Base-by-base conservation (phyloP, 1,284 basidiomycete genomes). In the Apiotrichum akiyoshidainum region DNA sequence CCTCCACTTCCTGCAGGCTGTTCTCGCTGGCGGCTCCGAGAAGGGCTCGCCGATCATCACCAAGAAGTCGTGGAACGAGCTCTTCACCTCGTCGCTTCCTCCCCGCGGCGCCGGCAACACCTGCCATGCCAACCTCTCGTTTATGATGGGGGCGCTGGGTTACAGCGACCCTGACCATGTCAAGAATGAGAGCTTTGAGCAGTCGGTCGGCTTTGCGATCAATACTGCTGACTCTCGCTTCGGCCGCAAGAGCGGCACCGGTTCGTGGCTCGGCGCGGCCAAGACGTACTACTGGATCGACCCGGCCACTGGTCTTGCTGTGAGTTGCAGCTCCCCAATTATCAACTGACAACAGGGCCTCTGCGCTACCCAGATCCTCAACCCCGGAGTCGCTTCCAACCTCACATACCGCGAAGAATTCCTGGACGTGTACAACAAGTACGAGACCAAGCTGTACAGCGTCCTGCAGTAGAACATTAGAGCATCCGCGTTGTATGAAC, bases 391-490 rank as follows among this genome's bases (percentile, higher is more conserved):
- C 19, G 37, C 22, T 17, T 21, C 9, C 34, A 50, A 35, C 48
- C 48, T 50, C 35, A 50, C 48, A 10, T 58, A 55, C 34, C 64
- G 65, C 17, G 65, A 68, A 34, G 59, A 57, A 2, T 69, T 63
- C 58, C 57, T 62, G 34, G 50, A 53, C 26, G 53, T 66, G 19
- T 75, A 70, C 59, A 65, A 66, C 16, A 56, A 58, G n/a, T 72
- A 58, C 49, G 70, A 76, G 60, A 58, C 64, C 44, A 53, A 58
- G 8, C 39, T 76, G 34, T 74, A 76, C 55, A 62, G 68, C 22
- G 54, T 59, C 22, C 59, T 73, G 47, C 55, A 64, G 57, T 60
- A 57, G 56, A 44, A 31, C 4, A 31, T 31, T 31, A 31, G 26
- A 31, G 26, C 26, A 31, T 31, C 26, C 26, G 26, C 26, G n/a